phyloP scores from a whole-genome alignment of 2,329 filamentous ascomycete genomes.

The Stachybotrys echinatus region DNA sequence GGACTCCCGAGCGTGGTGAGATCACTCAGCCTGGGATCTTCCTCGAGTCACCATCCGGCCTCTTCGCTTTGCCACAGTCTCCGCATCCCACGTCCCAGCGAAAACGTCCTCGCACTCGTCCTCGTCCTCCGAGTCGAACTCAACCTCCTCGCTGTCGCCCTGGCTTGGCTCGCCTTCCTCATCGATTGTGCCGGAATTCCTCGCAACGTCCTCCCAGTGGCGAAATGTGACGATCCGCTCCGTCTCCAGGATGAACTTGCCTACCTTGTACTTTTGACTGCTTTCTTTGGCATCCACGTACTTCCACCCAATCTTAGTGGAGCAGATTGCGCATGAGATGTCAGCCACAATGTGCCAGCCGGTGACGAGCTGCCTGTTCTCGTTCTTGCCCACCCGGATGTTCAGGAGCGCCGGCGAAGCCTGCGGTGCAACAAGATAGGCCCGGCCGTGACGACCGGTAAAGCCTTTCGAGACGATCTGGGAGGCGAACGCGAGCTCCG shows the following conservation, averaged over 20 bases:
- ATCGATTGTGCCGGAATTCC: conserved; percentile 5
- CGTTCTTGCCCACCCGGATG: conserved; percentile 47
- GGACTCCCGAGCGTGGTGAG: too few relatives aligned
- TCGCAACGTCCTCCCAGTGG: conserved; percentile 40
- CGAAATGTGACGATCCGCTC: conserved; percentile 47
- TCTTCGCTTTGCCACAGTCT: conserved; percentile 42
- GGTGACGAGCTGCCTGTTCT: conserved; percentile 55
- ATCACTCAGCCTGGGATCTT: not conserved
- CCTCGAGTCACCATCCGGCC: conserved; percentile 25
- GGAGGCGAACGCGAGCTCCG: conserved; percentile 54
- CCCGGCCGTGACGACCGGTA: conserved; percentile 59
- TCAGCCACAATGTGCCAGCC: conserved; percentile 61
- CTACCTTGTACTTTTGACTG: conserved; percentile 61
- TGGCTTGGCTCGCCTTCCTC: conserved; percentile 8
- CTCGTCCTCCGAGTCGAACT: conserved; percentile 60
- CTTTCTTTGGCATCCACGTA: conserved; percentile 58
- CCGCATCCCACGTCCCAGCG: conserved; percentile 54
- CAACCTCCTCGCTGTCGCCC: conserved; percentile 24
- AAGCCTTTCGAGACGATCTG: conserved; percentile 64
- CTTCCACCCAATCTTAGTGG: conserved; percentile 59
- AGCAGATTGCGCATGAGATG: conserved; percentile 53
- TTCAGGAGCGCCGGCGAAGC: conserved; percentile 41
- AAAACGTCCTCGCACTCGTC: conserved; percentile 65
- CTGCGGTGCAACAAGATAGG: conserved; percentile 50
- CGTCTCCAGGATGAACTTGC: conserved; percentile 63